Base-by-base conservation (phyloP, 371 early-diverging fungal genomes). In the Haplosporangium sp. region DNA sequence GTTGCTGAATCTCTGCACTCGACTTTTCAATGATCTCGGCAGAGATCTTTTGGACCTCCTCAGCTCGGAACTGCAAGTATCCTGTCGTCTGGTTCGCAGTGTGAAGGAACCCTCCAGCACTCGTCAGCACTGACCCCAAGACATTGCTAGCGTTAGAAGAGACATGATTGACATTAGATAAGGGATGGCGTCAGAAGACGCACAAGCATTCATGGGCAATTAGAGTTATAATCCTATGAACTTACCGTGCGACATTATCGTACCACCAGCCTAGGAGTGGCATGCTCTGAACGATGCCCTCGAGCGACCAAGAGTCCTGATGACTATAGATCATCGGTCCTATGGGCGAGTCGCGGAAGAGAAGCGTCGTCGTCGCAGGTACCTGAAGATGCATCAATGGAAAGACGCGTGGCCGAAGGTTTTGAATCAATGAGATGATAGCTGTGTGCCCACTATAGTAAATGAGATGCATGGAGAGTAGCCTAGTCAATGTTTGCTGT, bases 181-280 rank as follows among this genome's bases (percentile, higher is more conserved):
- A 29, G 29, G 29, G 29, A 29, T 29, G 29, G 29, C 29, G 29
- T 29, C 29, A 29, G 29, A 29, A 29, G 29, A 4, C 29, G 29
- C 29, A 29, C 29, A 4, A 29, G 29, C 45, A 11, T 45, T 45
- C 45, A 45, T 13, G 45, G 45, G 2, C 16, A 11, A 13, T 13
- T 45, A 45, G 11, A 45, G 45, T 45, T 11, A 45, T 45, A 45
- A 29, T 29, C 29, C 29, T 29, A 4, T 29, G 38, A 73, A 84
- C 69, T 18, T 86, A 82, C 62, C 90, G 84, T 4, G 86, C 83
- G 40, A 90, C 83, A 59, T 88, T 82, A 58, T 90, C 87, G 73
- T 90, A 90, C 89, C 90, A 90, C 82, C 86, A 90, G 10, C 86
- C 87, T 42, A 90, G 72, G 11, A 89, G 73, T 46, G 90, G 90